Evolutionary conservation across 2,329 filamentous ascomycete genomes (phyloP).

Genomic region (Teratosphaeria nubilosa): DNA sequence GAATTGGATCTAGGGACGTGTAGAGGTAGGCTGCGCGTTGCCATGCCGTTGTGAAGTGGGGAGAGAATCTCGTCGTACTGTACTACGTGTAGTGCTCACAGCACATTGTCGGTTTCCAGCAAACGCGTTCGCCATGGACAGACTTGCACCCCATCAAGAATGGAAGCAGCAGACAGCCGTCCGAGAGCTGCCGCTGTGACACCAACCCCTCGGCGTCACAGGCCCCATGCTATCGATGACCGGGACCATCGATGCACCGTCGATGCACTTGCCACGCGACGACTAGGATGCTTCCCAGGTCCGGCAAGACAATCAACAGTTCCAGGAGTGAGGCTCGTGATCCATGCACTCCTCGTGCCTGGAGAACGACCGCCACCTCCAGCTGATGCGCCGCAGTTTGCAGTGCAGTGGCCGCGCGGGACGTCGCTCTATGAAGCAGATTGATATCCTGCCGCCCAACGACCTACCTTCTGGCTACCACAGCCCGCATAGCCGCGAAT

Average conservation of each 20-base stretch:
- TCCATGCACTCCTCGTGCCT: neutral
- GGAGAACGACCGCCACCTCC: neutral
- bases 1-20: too few species aligned
- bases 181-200: neutral
- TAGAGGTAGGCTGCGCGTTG: neutral
- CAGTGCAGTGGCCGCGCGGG: neutral
- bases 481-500: neutral
- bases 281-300: neutral
- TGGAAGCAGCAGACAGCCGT: neutral
- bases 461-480: neutral
- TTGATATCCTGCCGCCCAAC: neutral
- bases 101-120: too few species aligned
- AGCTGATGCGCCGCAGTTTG: neutral
- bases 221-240: neutral
- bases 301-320: neutral
- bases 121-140: too few species aligned
- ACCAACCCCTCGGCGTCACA: neutral
- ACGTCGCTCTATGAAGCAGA: neutral
- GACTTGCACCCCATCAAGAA: neutral
- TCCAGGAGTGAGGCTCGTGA: neutral
- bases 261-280: neutral
- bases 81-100: too few species aligned
- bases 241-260: neutral
- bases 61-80: too few species aligned
- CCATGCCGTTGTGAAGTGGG: neutral